These are phyloP conservation scores for Coemansia sp. DNA, from an alignment of 192 early-diverging fungal species.

Conservation along the genomic window DNA sequence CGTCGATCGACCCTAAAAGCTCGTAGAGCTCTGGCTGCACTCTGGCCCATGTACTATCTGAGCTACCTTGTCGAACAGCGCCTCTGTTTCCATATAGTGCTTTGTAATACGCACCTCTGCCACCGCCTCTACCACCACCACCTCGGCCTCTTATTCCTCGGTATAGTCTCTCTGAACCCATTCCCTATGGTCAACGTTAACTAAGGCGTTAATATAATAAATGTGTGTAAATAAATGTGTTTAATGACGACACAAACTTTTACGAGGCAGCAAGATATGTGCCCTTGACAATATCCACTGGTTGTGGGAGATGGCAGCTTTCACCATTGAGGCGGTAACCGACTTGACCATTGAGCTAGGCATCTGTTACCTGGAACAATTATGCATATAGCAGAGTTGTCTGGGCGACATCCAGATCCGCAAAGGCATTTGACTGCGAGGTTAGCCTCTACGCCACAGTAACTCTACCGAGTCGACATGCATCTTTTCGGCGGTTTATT, in stretches of 20 bases:
- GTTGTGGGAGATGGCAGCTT: neutral
- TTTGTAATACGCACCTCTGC: constrained; percentile 36
- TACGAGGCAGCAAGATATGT: too few relatives aligned
- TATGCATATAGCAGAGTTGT: too few relatives aligned
- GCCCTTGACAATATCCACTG: neutral
- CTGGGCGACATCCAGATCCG: too few relatives aligned
- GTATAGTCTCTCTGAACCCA: constrained; percentile 3
- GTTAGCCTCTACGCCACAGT: too few relatives aligned
- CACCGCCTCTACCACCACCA: constrained; percentile 9
- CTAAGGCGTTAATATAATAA: neutral
- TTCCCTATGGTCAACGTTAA: neutral
- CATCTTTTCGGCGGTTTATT: too few relatives aligned
- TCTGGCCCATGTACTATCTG: neutral
- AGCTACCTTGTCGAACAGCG: neutral
- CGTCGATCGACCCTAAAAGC: constrained; percentile 24
- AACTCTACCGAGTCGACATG: too few relatives aligned
- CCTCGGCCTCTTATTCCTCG: constrained; percentile 14
- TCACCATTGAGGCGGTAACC: neutral
- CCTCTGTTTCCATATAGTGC: constrained; percentile 22
- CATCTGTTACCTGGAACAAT: too few relatives aligned
- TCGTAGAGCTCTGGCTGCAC: constrained; percentile 12
- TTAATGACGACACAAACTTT: too few relatives aligned
- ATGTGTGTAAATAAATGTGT: too few relatives aligned
- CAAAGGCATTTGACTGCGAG: too few relatives aligned
- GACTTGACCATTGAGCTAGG: neutral